These are phyloP conservation scores for Leccinum longicurvipes DNA, from an alignment of 768 basidiomycete species.

Conservation along the genomic window DNA sequence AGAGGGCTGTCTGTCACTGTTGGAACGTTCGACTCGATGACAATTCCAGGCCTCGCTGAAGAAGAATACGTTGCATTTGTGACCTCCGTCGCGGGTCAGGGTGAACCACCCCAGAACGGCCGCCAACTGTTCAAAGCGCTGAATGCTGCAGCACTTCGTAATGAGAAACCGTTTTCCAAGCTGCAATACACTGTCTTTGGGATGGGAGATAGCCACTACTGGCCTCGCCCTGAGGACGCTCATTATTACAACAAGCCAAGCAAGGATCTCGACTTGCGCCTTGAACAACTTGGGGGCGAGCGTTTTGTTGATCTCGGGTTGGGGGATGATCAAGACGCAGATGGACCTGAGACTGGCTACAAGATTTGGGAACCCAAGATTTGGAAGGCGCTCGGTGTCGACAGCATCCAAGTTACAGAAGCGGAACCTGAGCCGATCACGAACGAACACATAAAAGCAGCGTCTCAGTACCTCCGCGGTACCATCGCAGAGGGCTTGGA, in stretches of 20 bases:
- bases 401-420: conserved; percentile 81
- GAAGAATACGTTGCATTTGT: conserved; percentile 81
- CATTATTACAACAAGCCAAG: conserved; percentile 97
- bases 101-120: conserved; percentile 96
- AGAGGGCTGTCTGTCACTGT: conserved; percentile 78
- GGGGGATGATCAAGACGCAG: conserved; percentile 96
- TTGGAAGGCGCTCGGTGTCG: conserved; percentile 95
- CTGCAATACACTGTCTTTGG: conserved; percentile 84
- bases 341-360: conserved; percentile 95
- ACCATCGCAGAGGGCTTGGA: conserved; percentile 91
- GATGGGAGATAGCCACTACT: conserved; percentile 98
- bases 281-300: conserved; percentile 77
- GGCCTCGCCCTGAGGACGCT: conserved; percentile 96
- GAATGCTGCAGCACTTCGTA: conserved; percentile 52
- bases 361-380: conserved; percentile 90
- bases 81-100: conserved; percentile 94
- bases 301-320: conserved; percentile 75
- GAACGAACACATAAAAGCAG: conserved; percentile 99
- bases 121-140: conserved; percentile 85
- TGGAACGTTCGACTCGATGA: conserved; percentile 76
- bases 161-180: conserved; percentile 55
- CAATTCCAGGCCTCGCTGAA: conserved; percentile 67
- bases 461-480: conserved; percentile 88
- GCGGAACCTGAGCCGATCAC: conserved; percentile 96
- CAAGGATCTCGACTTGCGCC: conserved; percentile 81